Base-by-base conservation (phyloP, 192 early-diverging fungal species). In the Rhizophagus sp. region DNA sequence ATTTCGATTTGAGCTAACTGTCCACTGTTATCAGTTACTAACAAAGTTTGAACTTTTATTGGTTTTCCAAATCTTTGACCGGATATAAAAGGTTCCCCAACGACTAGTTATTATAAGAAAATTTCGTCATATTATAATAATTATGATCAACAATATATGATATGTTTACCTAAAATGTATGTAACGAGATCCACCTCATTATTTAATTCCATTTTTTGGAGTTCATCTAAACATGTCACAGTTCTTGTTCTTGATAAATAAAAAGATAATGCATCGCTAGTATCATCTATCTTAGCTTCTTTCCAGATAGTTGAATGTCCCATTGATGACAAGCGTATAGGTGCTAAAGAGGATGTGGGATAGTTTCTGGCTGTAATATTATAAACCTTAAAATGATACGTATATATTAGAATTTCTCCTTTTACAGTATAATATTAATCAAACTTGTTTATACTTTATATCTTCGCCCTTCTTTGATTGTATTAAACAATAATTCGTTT, bases 391-490 rank as follows among this genome's bases (percentile, higher is more conserved):
- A 39, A 75, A 25, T 70, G 11, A 50, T 11, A 33, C 1, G 8
- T 12, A 47, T 85, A 11, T 25, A 33, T 62, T 36, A 86, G 67
- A n/a, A 73, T 47, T 44, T 12, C 2, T 47, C 4, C 2, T 12
- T 11, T 12, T 11, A 22, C 4, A 27, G n/a, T 36, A 49, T 33
- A 62, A 41, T 78, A n/a, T 39, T 33, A 80, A 82, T 75, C 61
- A 44, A 57, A 62, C 19, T 57, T 2, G 8, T 65, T 69, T 78
- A 72, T n/a, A 91, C 83, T 57, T 85, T 84, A 61, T 88, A 87
- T 22, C 90, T 83, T n/a, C 82, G 81, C 10, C 91, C 91, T 85
- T 92, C 91, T n/a, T 79, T 33, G 0, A 92, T 49, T 22, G 75
- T 75, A 64, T 81, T 79, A 36, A 87, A 63, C 3, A 81, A 71